phyloP scores from a whole-genome alignment of 768 basidiomycete genomes.

The Hortiboletus campestris region DNA sequence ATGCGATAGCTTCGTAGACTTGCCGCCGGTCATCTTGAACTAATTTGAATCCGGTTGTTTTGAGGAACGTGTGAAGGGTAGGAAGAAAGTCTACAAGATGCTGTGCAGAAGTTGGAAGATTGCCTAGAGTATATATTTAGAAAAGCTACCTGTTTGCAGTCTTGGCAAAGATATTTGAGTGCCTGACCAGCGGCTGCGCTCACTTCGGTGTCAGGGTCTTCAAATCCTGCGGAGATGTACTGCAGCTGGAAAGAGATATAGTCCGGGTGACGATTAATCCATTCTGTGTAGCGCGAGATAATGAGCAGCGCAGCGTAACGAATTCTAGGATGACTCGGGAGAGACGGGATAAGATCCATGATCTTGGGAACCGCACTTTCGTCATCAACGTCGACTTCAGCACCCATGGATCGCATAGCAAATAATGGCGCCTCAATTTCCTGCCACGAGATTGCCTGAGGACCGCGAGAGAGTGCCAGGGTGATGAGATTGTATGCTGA shows the following conservation, averaged over 20 bases:
- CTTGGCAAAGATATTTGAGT: conserved; percentile 94
- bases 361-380: conserved; percentile 90
- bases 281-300: conserved; percentile 93
- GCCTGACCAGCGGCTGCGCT: conserved; percentile 94
- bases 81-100: conserved; percentile 92
- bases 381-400: conserved; percentile 82
- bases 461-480: conserved; percentile 60
- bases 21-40: conserved; percentile 85
- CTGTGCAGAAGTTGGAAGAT: conserved; percentile 35
- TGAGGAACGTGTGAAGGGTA: conserved; percentile 86
- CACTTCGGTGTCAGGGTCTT: conserved; percentile 76
- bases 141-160: conserved; percentile 75
- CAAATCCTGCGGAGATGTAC: conserved; percentile 91
- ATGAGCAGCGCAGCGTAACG: conserved; percentile 95
- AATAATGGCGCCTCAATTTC: conserved; percentile 97
- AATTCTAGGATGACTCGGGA: conserved; percentile 87
- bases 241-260: conserved; percentile 85
- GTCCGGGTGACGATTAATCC: conserved; percentile 87
- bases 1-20: conserved; percentile 93
- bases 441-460: conserved; percentile 77
- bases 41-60: conserved; percentile 74
- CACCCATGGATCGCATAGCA: conserved; percentile 98
- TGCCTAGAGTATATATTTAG: conserved; percentile 5
- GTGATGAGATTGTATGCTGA: conserved; percentile 81
- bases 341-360: conserved; percentile 88